Evolutionary conservation across 2,329 filamentous ascomycete species (phyloP), one percentile per base, ranked within the genome.

Genomic region (Hortaea werneckii): DNA sequence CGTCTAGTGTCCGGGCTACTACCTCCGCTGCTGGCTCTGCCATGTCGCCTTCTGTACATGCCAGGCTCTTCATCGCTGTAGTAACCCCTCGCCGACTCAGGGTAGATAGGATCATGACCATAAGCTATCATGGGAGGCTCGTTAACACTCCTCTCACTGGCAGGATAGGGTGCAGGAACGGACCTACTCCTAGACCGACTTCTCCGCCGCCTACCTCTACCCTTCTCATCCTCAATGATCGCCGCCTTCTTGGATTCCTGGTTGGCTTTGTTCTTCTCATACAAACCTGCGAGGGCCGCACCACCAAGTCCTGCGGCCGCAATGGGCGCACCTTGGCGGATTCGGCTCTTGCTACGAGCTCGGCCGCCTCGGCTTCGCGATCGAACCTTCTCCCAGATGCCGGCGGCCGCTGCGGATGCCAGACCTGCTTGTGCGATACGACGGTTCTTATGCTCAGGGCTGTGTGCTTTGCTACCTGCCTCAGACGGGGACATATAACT

Each of bases 211-310:
- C 54, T 52, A 35, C 58, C 58, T 46, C 58, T 47, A 45, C 50
- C 50, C 48, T 56, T 48, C 60, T 65, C 55, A 53, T 67, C 55
- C 58, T 61, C 57, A 35, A 61, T 58, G 43, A 66, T 57, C 37
- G 62, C 57, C 41, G 69, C 62, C 48, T 71, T 69, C 57, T 73
- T 74, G 12, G 67, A 69, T 46, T 76, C 74, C 55, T 78, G 78
- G 59, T 76, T 78, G 37, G 71, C 75, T 62, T 80, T 79, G 49
- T 73, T 75, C 55, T 74, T 79, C 62, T 82, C 79, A 55, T 81
- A 82, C 11, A 82, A 60, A 26, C 76, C 76, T 47, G 79, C 76
- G 29, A 78, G 67, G 10, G 77, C 79, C 37, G 79, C 79, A 52
- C 76, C 78, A 40, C 76, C 75, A 10, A 80, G 64, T 41, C 79